Conservation (phyloP, 768 basidiomycete genomes). For the Suillus paluster region DNA sequence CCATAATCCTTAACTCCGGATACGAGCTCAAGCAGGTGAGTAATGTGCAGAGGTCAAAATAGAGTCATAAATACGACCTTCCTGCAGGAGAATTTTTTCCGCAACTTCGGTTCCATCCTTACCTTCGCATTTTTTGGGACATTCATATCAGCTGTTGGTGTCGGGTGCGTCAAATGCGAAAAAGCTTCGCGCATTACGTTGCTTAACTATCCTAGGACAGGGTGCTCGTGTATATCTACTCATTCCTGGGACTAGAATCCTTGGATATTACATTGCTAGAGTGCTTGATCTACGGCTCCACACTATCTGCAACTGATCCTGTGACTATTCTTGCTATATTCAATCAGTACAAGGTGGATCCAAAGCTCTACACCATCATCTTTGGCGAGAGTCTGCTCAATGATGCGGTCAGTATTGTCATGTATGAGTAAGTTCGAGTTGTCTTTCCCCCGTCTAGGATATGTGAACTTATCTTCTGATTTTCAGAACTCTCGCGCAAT, state of each 20-base stretch:
- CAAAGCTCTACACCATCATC: conserved; percentile 95
- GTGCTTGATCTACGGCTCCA: conserved; percentile 95
- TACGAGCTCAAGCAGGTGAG: conserved; percentile 95
- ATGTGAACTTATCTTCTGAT: conserved; percentile 6
- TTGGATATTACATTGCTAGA: conserved; percentile 86
- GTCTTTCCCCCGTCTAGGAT: background rate
- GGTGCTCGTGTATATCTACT: conserved; percentile 92
- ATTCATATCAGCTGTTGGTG: conserved; percentile 93
- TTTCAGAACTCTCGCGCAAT: conserved; percentile 84
- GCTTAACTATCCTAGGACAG: conserved; percentile 65
- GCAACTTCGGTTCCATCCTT: conserved; percentile 96
- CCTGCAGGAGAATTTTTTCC: conserved; percentile 93
- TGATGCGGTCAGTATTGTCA: conserved; percentile 99
- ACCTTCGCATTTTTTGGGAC: conserved; percentile 95
- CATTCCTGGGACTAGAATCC: conserved; percentile 89
- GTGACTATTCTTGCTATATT: conserved; percentile 98
- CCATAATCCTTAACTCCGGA: conserved; percentile 97
- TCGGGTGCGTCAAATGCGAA: conserved; percentile 68
- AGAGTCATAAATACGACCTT: background rate
- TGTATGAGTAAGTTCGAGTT: conserved; percentile 88
- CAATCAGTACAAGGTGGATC: conserved; percentile 98
- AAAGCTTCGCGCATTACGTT: conserved; percentile 9
- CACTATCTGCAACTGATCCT: conserved; percentile 96
- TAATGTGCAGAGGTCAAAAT: background rate
- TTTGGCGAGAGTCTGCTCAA: conserved; percentile 97